A percentile compares a stretch with the other conserved stretches of the same genome.
These are phyloP conservation scores for Metschnikowia koreensis DNA, from an alignment of 805 yeast species.

Conservation along the genomic window DNA sequence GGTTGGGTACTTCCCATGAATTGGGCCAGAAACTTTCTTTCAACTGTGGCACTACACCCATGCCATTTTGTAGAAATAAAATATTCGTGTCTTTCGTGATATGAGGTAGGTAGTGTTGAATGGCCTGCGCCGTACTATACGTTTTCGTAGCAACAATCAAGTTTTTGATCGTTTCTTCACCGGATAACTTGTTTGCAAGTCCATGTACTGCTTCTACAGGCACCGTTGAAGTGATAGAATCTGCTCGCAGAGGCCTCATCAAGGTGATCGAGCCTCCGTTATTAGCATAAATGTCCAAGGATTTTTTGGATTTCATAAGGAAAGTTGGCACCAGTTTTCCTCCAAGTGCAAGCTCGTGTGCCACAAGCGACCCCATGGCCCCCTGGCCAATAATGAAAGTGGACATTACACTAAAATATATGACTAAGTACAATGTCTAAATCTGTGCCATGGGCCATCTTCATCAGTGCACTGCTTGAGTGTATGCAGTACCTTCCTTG, in stretches of 20 bases:
- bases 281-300: slow-evolving; percentile 40
- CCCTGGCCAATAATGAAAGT: slow-evolving; percentile 49
- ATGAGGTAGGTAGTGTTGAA: slow-evolving; percentile 50
- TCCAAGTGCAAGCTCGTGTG: slow-evolving; percentile 41
- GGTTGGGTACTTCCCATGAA: slow-evolving; percentile 45
- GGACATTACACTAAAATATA: slow-evolving; percentile 8
- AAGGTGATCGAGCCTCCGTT: slow-evolving; percentile 39
- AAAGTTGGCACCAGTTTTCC: slow-evolving; percentile 40
- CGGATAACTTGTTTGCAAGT: slow-evolving; percentile 10
- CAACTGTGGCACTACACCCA: slow-evolving; percentile 65
- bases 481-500: too few species aligned
- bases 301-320: slow-evolving; percentile 37
- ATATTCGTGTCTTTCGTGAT: slow-evolving; percentile 54
- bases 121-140: slow-evolving; percentile 64
- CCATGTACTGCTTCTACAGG: slow-evolving; percentile 27
- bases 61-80: slow-evolving; percentile 78
- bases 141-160: slow-evolving; percentile 80
- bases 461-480: background rate
- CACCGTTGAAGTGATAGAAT: slow-evolving; percentile 15
- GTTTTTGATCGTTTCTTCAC: slow-evolving; percentile 40
- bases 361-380: slow-evolving; percentile 50
- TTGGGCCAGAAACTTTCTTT: slow-evolving; percentile 54
- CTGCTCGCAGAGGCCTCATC: slow-evolving; percentile 22
- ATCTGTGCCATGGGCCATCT: background rate
- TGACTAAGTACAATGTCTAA: background rate